Conservation (phyloP, 2,329 filamentous ascomycete genomes). For the Aspergillus unguis region DNA sequence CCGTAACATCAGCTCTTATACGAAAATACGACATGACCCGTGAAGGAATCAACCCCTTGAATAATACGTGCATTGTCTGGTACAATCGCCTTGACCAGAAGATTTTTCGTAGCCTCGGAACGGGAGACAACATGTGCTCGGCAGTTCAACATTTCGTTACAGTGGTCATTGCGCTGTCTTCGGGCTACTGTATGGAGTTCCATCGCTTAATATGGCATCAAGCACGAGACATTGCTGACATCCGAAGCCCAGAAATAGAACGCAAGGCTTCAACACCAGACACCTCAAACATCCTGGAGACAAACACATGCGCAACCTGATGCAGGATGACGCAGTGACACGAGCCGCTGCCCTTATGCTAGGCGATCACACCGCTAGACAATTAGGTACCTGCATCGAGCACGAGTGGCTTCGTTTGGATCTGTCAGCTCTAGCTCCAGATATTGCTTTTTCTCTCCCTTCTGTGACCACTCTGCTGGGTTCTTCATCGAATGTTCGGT, state of each 20-base stretch:
- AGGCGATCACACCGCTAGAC: slow-evolving; percentile 14
- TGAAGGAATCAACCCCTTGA: no score
- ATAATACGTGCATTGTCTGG: no score
- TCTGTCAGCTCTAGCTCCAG: neutral
- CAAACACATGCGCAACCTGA: slow-evolving; percentile 1
- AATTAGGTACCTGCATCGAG: slow-evolving; percentile 9
- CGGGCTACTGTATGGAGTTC: no score
- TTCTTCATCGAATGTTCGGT: neutral
- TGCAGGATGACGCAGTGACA: slow-evolving; percentile 9
- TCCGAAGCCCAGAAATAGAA: neutral
- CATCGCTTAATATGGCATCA: neutral
- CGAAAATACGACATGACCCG: no score
- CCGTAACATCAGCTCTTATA: no score
- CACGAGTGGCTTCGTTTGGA: slow-evolving; percentile 4
- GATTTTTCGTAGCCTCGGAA: no score
- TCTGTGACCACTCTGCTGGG: neutral
- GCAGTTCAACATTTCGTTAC: no score
- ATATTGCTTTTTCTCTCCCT: neutral
- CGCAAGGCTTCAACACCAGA: neutral
- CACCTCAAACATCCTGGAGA: slow-evolving; percentile 2
- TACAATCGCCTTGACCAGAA: no score
- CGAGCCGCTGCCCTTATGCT: neutral
- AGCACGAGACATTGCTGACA: neutral
- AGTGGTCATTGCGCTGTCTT: no score
- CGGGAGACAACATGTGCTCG: no score